Conservation (phyloP, 495 filamentous ascomycete genomes). For the Rhizodiscina lignyota region DNA sequence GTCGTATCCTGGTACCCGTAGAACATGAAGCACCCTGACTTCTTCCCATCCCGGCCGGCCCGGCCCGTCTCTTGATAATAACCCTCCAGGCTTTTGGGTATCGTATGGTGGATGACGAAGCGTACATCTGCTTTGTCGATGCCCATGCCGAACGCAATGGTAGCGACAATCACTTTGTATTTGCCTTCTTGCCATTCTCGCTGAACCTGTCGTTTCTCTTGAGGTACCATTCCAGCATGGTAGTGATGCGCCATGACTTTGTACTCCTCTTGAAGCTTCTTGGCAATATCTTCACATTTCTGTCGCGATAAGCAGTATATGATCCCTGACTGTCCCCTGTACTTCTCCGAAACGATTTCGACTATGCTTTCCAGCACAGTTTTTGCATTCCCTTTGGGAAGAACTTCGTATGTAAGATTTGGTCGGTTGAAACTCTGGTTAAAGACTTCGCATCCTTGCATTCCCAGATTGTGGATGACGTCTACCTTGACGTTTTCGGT, state of each 20-base stretch:
- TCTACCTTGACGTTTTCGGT: conserved; percentile 84
- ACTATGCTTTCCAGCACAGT: conserved; percentile 50
- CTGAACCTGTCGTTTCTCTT: conserved; percentile 51
- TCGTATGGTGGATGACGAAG: conserved; percentile 80
- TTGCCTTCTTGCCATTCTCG: conserved; percentile 63
- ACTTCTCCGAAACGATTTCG: conserved; percentile 46
- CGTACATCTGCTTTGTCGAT: conserved; percentile 95
- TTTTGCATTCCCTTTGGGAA: conserved; percentile 35
- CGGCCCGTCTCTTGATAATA: conserved; percentile 97
- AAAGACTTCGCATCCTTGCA: conserved; percentile 58
- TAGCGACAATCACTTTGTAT: conserved; percentile 88
- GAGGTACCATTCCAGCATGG: conserved; percentile 57
- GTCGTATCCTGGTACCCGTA: conserved; percentile 62
- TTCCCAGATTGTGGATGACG: conserved; percentile 73
- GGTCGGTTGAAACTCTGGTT: conserved; percentile 87
- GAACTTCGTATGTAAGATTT: conserved; percentile 78
- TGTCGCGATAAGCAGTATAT: conserved; percentile 83
- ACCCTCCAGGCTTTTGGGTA: conserved; percentile 92
- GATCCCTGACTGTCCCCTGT: conserved; percentile 66
- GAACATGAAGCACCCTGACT: conserved; percentile 78
- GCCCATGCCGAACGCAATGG: conserved; percentile 97
- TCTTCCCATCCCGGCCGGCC: conserved; percentile 77
- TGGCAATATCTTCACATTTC: conserved; percentile 63
- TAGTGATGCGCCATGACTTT: conserved; percentile 66
- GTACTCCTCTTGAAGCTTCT: conserved; percentile 39